These are phyloP conservation scores for Spizellomyces punctatus DNA, from an alignment of 192 early-diverging fungal genomes.

Conservation along the genomic window DNA sequence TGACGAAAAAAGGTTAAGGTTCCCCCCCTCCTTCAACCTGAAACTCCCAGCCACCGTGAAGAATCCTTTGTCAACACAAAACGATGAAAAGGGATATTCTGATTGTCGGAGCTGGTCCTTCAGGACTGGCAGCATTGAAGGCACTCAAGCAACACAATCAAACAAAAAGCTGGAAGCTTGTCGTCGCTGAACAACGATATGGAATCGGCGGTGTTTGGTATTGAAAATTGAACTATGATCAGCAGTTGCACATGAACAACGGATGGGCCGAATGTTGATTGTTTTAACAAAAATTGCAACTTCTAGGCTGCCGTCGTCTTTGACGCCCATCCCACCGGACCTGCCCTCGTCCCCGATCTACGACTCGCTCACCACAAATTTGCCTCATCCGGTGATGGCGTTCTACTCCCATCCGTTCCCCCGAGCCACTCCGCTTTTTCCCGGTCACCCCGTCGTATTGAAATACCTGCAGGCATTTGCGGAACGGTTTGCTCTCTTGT, in stretches of 20 bases:
- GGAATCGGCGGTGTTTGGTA: slow-evolving; percentile 26
- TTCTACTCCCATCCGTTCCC: slow-evolving; percentile 29
- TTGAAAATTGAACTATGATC: not conserved
- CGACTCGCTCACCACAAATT: slow-evolving; percentile 29
- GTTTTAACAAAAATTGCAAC: not conserved
- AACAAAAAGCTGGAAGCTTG: slow-evolving; percentile 1
- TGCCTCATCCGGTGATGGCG: slow-evolving; percentile 26
- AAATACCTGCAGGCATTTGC: slow-evolving; percentile 23
- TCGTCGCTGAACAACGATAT: slow-evolving; percentile 2
- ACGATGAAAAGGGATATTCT: too few relatives aligned
- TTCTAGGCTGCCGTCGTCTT: not conserved
- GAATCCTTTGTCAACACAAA: too few relatives aligned
- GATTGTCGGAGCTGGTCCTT: slow-evolving; percentile 14
- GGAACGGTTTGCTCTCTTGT: not conserved
- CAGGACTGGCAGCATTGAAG: slow-evolving; percentile 15
- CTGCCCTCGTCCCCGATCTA: slow-evolving; percentile 25
- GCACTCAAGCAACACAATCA: not conserved
- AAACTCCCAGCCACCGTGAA: too few relatives aligned
- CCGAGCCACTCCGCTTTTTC: slow-evolving; percentile 17
- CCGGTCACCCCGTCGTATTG: slow-evolving; percentile 15
- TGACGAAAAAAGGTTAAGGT: too few relatives aligned
- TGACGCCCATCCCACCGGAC: not conserved
- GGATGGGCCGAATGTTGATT: not conserved
- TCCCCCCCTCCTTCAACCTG: too few relatives aligned
- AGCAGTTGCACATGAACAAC: not conserved